phyloP scores from a whole-genome alignment of 257 asterid genomes.

The Scutellaria baicalensis region DNA sequence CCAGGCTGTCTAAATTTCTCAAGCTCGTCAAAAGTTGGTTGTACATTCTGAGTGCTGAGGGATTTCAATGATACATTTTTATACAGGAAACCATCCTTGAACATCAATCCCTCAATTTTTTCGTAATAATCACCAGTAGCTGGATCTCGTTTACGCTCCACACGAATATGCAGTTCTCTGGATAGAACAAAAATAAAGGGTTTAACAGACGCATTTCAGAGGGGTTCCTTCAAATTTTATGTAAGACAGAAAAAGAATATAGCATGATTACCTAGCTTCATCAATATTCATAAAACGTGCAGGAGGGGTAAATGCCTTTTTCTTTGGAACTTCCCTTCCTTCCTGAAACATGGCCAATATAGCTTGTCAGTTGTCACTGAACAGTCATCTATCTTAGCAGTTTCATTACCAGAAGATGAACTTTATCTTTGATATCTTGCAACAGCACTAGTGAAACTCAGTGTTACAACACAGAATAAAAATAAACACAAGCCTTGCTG shows the following conservation, averaged over 20 bases:
- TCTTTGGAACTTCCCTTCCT: constrained; percentile 91
- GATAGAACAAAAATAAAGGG: background rate
- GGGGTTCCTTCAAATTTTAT: background rate
- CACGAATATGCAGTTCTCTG: constrained; percentile 91
- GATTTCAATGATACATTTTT: constrained; percentile 84
- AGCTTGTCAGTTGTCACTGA: background rate
- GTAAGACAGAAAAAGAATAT: background rate
- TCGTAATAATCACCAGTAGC: constrained; percentile 79
- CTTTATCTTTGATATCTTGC: background rate
- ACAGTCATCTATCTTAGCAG: background rate
- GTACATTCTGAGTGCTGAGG: constrained; percentile 66
- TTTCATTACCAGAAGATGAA: background rate
- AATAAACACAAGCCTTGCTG: background rate
- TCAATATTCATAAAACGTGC: constrained; percentile 89
- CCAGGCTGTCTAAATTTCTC: constrained; percentile 85
- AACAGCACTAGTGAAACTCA: background rate
- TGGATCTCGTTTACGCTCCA: constrained; percentile 76
- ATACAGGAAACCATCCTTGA: constrained; percentile 89
- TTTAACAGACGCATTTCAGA: background rate
- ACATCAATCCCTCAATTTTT: constrained; percentile 84
- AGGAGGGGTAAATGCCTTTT: constrained; percentile 77
- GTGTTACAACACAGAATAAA: background rate
- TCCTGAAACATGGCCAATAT: constrained; percentile 49
- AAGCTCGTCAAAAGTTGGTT: constrained; percentile 93
- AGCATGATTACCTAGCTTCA: constrained; percentile 70